Conservation (phyloP, 139 green algal species). For the Tetraselmis chui region DNA sequence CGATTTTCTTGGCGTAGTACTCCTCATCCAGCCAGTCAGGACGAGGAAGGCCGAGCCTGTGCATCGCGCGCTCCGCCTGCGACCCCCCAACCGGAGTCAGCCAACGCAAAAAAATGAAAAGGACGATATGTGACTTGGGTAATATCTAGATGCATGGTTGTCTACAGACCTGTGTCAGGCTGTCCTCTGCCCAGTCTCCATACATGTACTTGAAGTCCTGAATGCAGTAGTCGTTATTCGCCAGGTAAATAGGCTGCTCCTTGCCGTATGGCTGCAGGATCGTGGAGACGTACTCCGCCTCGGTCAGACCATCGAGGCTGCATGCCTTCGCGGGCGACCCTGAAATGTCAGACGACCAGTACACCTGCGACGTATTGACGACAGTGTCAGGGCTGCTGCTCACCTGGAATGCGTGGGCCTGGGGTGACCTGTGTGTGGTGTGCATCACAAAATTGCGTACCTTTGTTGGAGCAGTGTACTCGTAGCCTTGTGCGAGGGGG, state of each 20-base stretch:
- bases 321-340: background rate
- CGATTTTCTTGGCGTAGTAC: background rate
- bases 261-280: background rate
- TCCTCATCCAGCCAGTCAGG: background rate
- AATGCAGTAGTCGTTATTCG: background rate
- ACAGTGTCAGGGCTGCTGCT: too few species aligned
- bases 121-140: too few species aligned
- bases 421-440: too few species aligned
- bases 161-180: background rate
- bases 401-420: too few species aligned
- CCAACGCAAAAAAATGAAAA: too few species aligned
- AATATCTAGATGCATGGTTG: too few species aligned
- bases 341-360: background rate
- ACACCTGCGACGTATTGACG: background rate
- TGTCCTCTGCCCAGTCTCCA: background rate
- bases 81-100: too few species aligned
- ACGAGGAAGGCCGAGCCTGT: background rate
- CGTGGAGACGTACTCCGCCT: background rate
- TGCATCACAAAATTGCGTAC: too few species aligned
- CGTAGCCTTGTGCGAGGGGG: background rate
- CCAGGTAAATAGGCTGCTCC: background rate
- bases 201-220: background rate
- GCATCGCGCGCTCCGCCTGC: background rate
- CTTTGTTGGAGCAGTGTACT: background rate
- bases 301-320: background rate